Evolutionary conservation across 2,329 filamentous ascomycete genomes (phyloP).

Genomic region (Alternaria sp.): DNA sequence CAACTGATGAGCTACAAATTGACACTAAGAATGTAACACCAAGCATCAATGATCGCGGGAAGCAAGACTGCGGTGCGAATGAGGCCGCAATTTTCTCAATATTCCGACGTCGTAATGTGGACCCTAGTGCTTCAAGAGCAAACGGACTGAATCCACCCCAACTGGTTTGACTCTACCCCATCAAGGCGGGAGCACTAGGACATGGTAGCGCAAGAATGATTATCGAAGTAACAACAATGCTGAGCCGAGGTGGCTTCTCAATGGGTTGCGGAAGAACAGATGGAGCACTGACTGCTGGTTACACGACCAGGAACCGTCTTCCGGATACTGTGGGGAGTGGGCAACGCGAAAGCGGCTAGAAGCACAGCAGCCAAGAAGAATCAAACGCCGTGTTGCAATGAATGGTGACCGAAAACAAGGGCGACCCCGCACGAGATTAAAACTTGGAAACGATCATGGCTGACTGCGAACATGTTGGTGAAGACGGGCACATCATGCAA

Average conservation of each 20-base stretch:
- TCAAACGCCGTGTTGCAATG: background rate
- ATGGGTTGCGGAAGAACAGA: background rate
- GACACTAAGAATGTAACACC: background rate
- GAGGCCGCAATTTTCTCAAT: conserved; percentile 23
- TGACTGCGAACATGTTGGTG: background rate
- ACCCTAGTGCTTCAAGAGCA: conserved; percentile 21
- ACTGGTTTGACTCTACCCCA: background rate
- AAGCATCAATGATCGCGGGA: conserved; percentile 3
- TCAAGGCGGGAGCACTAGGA: background rate
- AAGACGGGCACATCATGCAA: background rate
- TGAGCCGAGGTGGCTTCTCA: conserved; percentile 1
- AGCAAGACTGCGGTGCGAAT: conserved; percentile 15
- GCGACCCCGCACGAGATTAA: background rate
- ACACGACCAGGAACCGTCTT: conserved; percentile 12
- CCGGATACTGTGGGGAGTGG: conserved; percentile 6
- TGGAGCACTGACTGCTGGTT: conserved; percentile 6
- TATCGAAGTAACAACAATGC: conserved; percentile 4
- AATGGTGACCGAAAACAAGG: background rate
- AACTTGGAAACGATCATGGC: background rate
- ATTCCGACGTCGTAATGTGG: conserved; percentile 19
- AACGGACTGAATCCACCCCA: conserved; percentile 4
- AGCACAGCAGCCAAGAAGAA: conserved; percentile 10
- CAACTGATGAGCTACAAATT: conserved; percentile 1
- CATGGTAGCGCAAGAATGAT: background rate
- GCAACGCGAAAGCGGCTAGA: conserved; percentile 8